Evolutionary conservation across 2,329 filamentous ascomycete species (phyloP).

Genomic region (Penicillium glabrum): DNA sequence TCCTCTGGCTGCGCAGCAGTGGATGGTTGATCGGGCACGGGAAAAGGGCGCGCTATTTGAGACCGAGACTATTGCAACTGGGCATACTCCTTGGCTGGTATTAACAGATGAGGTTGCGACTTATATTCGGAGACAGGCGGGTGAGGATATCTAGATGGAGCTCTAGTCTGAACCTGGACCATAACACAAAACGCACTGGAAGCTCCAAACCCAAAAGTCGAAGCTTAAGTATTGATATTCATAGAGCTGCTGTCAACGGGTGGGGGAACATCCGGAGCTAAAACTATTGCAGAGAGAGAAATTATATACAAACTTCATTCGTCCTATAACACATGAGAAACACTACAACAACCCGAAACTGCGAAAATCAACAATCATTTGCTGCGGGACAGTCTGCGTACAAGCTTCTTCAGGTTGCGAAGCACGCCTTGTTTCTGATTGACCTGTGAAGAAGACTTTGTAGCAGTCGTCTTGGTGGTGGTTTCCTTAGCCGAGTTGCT

Average conservation of each 20-base stretch:
- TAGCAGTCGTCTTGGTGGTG: background rate
- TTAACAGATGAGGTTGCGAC: constrained; percentile 15
- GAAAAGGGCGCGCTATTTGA: constrained; percentile 26
- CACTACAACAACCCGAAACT: background rate
- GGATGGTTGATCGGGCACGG: constrained; percentile 31
- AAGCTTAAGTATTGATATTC: background rate
- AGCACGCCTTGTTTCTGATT: constrained; percentile 2
- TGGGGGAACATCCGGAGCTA: background rate
- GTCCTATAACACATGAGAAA: background rate
- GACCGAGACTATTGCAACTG: constrained; percentile 29
- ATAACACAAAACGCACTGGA: too few relatives aligned
- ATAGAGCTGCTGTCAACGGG: background rate
- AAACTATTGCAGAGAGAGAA: background rate
- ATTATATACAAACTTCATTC: background rate
- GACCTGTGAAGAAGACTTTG: background rate
- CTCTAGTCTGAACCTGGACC: too few relatives aligned
- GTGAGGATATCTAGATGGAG: background rate
- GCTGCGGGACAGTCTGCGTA: constrained; percentile 9
- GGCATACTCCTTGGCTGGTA: constrained; percentile 32
- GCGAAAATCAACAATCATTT: background rate
- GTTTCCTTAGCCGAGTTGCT: constrained; percentile 3
- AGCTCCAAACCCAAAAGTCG: too few relatives aligned
- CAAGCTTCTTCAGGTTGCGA: constrained; percentile 6
- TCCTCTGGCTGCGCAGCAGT: constrained; percentile 30
- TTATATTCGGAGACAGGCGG: constrained; percentile 20